These are phyloP conservation scores for Nicotiana attenuata DNA, from an alignment of 257 asterid species.

Conservation along the genomic window DNA sequence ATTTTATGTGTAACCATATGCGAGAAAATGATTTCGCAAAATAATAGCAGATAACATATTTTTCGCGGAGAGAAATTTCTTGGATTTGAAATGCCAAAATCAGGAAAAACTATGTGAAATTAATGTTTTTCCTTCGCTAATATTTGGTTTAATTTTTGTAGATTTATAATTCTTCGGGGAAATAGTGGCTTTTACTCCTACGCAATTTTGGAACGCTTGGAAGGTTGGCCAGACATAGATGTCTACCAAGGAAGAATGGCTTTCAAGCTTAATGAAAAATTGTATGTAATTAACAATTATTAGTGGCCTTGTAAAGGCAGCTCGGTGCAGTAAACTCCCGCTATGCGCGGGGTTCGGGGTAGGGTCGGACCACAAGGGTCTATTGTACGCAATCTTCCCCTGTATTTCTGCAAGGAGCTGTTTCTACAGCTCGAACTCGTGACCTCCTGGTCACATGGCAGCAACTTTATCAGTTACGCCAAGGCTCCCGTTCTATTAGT, in stretches of 20 bases:
- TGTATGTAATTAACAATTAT: slow-evolving; percentile 29
- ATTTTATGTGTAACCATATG: not conserved
- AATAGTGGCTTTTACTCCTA: slow-evolving; percentile 67
- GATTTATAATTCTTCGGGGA: slow-evolving; percentile 57
- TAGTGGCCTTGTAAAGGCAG: too few relatives aligned
- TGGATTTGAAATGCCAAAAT: not conserved
- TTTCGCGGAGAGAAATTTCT: too few relatives aligned
- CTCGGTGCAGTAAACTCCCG: too few relatives aligned
- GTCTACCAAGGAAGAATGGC: slow-evolving; percentile 57
- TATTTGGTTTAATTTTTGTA: not conserved
- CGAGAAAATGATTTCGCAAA: not conserved
- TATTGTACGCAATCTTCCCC: too few relatives aligned
- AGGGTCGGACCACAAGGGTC: too few relatives aligned
- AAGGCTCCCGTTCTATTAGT: too few relatives aligned
- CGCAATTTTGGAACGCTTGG: slow-evolving; percentile 55
- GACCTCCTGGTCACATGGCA: too few relatives aligned
- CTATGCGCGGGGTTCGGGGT: too few relatives aligned
- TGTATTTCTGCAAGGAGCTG: too few relatives aligned
- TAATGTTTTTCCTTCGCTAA: not conserved
- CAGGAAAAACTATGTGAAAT: not conserved
- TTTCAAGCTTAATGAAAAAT: slow-evolving; percentile 52
- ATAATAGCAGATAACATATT: not conserved
- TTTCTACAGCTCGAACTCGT: too few relatives aligned
- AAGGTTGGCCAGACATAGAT: slow-evolving; percentile 79
- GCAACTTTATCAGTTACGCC: too few relatives aligned